These are phyloP conservation scores for Aspergillus sp. DNA, from an alignment of 2,329 filamentous ascomycete species.

Conservation along the genomic window DNA sequence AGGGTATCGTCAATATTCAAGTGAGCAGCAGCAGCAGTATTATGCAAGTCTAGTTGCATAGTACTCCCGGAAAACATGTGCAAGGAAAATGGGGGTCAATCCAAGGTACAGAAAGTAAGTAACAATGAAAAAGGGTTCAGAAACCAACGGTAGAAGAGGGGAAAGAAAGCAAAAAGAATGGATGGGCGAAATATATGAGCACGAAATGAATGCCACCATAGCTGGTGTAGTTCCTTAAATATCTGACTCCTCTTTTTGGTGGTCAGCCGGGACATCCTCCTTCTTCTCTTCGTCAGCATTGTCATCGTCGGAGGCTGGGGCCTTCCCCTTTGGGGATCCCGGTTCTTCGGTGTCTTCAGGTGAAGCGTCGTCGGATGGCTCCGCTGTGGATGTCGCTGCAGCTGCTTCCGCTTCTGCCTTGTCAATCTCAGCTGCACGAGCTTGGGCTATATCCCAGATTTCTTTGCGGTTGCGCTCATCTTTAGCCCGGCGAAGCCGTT, in stretches of 20 bases:
- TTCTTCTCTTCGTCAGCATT: constrained; percentile 2
- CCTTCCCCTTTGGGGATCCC: constrained; percentile 10
- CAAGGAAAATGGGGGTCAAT: not conserved
- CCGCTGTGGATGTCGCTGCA: constrained; percentile 20
- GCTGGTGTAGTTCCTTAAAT: not conserved
- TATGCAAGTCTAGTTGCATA: not conserved
- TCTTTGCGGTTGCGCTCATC: constrained; percentile 85
- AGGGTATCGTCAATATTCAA: constrained; percentile 25
- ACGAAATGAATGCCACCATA: constrained; percentile 5
- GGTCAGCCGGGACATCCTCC: not conserved
- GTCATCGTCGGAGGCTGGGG: constrained; percentile 5
- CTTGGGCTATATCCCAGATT: constrained; percentile 58
- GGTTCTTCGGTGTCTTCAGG: constrained; percentile 8
- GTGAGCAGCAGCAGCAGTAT: constrained; percentile 14
- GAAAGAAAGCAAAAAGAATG: not conserved
- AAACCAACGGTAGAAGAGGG: not conserved
- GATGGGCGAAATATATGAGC: not conserved
- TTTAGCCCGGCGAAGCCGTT: constrained; percentile 77
- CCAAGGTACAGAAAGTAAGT: not conserved
- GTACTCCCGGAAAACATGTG: not conserved
- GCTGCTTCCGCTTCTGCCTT: constrained; percentile 31
- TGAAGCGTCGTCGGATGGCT: constrained; percentile 12
- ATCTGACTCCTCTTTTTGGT: not conserved
- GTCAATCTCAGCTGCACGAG: constrained; percentile 51
- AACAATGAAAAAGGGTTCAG: not conserved